Evolutionary conservation across 495 filamentous ascomycete genomes (phyloP), one percentile per base, ranked within the genome.

Genomic region (Hypoxylon subgilvum): DNA sequence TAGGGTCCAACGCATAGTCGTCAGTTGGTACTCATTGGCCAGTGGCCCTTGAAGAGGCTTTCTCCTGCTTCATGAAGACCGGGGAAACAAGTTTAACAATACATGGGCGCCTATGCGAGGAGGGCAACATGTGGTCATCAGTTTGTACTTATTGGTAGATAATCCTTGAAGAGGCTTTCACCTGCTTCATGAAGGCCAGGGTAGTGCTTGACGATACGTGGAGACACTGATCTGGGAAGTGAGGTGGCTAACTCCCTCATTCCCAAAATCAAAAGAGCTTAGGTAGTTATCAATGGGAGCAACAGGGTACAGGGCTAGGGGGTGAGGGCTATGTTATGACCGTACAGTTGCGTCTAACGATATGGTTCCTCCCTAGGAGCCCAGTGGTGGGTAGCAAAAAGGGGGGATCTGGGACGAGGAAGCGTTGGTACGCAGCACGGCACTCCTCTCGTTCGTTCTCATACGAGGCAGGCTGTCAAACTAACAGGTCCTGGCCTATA

Each of bases 221-320:
- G 35, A 9, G 35, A 38, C 31, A 35, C 13, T 38, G 7, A 38
- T 38, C 5, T 38, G 35, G 35, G 35, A 38, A 38, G 35, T 38
- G 9, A 17, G 35, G 35, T 17, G 35, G 35, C 35, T 17, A 38
- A 38, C 35, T 9, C 35, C 35, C 35, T 38, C 35, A n/a, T 38
- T 17, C 35, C 35, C 31, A 35, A n/a, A 38, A 38, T 38, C n/a
- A 38, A 38, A 38, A 38, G 35, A 38, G 35, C 35, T 16, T 38
- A 17, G 13, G 35, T 38, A 38, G 13, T 38, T 38, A 38, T 38
- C 9, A 38, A 38, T 38, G 18, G 9, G n/a, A 38, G 2, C 35
- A 38, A 38, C 9, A 38, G 35, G 35, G 35, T 38, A 38, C 35
- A 38, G 13, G 35, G 16, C 35, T 17, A 38, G 13, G 35, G 35